These are phyloP conservation scores for Cladophialophora exuberans DNA, from an alignment of 2,329 filamentous ascomycete species.

Conservation along the genomic window DNA sequence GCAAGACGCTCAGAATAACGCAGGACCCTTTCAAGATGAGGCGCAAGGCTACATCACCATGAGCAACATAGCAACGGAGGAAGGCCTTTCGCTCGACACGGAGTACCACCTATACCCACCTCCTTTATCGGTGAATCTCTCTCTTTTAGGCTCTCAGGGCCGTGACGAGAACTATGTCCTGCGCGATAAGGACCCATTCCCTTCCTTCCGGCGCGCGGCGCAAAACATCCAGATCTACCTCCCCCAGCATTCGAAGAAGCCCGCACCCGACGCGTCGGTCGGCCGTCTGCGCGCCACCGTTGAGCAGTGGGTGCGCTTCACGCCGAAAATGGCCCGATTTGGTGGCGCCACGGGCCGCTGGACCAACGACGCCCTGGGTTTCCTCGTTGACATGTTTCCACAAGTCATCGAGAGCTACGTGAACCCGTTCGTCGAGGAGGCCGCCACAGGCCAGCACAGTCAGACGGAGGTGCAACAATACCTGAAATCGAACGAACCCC, in stretches of 20 bases:
- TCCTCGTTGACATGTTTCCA: slow-evolving; percentile 70
- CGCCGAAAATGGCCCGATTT: slow-evolving; percentile 39
- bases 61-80: slow-evolving; percentile 62
- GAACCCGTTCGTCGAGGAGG: slow-evolving; percentile 33
- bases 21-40: slow-evolving; percentile 40
- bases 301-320: slow-evolving; percentile 67
- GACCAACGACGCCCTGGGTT: slow-evolving; percentile 67
- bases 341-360: slow-evolving; percentile 50
- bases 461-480: slow-evolving; percentile 37
- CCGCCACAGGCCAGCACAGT: slow-evolving; percentile 41
- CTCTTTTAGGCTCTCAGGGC: slow-evolving; percentile 36
- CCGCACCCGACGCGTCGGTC: neutral
- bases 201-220: slow-evolving; percentile 52
- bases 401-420: slow-evolving; percentile 62
- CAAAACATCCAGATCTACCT: slow-evolving; percentile 57
- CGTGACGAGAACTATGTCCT: slow-evolving; percentile 51
- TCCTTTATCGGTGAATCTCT: slow-evolving; percentile 37
- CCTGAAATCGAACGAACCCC: slow-evolving; percentile 32
- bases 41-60: slow-evolving; percentile 69
- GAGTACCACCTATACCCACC: slow-evolving; percentile 54
- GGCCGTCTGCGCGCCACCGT: slow-evolving; percentile 37
- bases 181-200: slow-evolving; percentile 39
- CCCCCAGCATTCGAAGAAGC: slow-evolving; percentile 46
- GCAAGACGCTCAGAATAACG: slow-evolving; percentile 32
- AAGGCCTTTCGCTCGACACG: slow-evolving; percentile 60